Evolutionary conservation across 1,139 yeast species (phyloP), one percentile per base, ranked within the genome.

Genomic region (Scheffersomyces titani): DNA sequence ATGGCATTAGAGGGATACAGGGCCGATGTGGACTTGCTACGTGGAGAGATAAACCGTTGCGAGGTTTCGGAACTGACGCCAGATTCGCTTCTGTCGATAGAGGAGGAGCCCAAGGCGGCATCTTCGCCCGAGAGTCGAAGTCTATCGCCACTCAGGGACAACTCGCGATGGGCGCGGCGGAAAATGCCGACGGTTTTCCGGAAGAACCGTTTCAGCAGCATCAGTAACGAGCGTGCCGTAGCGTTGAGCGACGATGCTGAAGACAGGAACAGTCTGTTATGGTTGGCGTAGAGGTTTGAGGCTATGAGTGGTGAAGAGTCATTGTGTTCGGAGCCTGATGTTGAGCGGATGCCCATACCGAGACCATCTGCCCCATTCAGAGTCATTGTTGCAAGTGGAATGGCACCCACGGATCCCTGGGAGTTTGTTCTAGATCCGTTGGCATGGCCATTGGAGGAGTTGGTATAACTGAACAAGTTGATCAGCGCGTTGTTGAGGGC

Each of bases 1-100:
- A 96, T 84, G 19, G 96, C 91, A 69, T 94, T 94, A 18, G 92
- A 76, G 2, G 97, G 88, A 67, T 80, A 90, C 49, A 66, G 64
- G 55, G 60, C 63, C 6, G 63, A 58, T 22, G 61, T 57, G 20
- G 63, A 51, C 13, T 61, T 61, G 69, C 74, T 73, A 53, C 77
- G 71, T 6, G 86, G 83, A 7, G 75, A 67, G 49, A 79, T 71
- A 59, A 67, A 71, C 44, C 83, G 61, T 57, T 77, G 80, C 44
- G 62, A 63, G 19, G 52, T 49, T 20, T 47, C 51, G 7, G 53
- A n/a, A 19, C 21, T 46, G 7, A n/a, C 24, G 3, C 49, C 49
- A 46, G 20, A 20, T 18, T 6, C 22, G 24, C 22, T 46, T 5
- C 22, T 46, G 19, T 13, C 48, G 19, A 19, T 19, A 46, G 20